Percentiles rank a stretch among this genome's conserved stretches.
These are phyloP conservation scores for Fusarium hostae DNA, from an alignment of 2,329 filamentous ascomycete species.

Conservation along the genomic window DNA sequence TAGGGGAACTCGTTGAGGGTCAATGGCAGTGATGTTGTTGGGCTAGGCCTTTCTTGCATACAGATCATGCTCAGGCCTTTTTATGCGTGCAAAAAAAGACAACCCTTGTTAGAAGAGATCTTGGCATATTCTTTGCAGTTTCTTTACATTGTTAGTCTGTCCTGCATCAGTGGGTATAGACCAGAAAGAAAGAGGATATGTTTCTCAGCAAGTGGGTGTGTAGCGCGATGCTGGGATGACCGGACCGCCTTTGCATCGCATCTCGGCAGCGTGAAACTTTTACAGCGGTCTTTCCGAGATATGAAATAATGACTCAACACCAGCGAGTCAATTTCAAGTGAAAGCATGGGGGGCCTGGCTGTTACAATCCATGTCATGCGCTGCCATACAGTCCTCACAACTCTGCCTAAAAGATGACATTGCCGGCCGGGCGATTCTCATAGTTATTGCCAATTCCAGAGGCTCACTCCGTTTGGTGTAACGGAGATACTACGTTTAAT, in stretches of 20 bases:
- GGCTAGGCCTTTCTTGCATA: neutral
- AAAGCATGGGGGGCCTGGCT: neutral
- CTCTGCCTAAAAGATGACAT: constrained; percentile 16
- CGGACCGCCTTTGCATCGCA: constrained; percentile 8
- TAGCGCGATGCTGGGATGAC: constrained; percentile 1
- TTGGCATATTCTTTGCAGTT: neutral
- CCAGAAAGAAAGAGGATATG: neutral
- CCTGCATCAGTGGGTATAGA: neutral
- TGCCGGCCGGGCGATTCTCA: neutral
- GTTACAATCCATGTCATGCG: constrained; percentile 9
- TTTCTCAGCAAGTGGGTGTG: neutral
- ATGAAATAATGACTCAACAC: constrained; percentile 11
- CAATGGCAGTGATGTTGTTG: neutral
- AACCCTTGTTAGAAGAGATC: neutral
- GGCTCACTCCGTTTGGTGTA: constrained; percentile 12
- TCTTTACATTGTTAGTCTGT: constrained; percentile 5
- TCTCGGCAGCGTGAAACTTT: neutral
- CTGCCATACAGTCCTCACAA: neutral
- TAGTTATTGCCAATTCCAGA: constrained; percentile 20
- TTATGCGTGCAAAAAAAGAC: neutral
- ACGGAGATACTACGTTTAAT: constrained; percentile 24
- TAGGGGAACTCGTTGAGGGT: constrained; percentile 2
- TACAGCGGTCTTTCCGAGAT: neutral
- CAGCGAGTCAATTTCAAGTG: neutral
- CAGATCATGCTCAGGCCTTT: neutral